phyloP scores from a whole-genome alignment of 116 monocot species.

The Phalaenopsis hybrid region DNA sequence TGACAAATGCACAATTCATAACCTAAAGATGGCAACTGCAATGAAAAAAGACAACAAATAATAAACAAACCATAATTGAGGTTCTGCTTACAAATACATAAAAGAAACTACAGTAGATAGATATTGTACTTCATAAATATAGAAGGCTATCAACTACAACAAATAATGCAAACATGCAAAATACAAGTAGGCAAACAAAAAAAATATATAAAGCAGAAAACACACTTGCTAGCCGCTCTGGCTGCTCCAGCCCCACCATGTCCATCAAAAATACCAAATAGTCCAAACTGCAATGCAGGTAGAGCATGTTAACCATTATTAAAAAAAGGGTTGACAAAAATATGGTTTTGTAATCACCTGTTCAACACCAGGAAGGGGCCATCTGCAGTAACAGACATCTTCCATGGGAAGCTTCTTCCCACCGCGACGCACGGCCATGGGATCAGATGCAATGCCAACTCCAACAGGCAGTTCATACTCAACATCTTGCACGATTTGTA shows the following conservation, averaged over 20 bases:
- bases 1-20: background rate
- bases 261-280: conserved; percentile 92
- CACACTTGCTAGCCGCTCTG: conserved; percentile 72
- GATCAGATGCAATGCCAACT: conserved; percentile 86
- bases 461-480: conserved; percentile 39
- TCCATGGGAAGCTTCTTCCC: conserved; percentile 93
- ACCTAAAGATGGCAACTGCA: background rate
- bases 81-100: background rate
- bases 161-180: background rate
- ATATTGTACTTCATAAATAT: background rate
- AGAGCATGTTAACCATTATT: conserved; percentile 11
- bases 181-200: background rate
- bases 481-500: conserved; percentile 37
- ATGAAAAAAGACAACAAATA: background rate
- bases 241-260: conserved; percentile 93
- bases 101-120: background rate
- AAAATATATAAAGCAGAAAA: conserved; percentile 12
- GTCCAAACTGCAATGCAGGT: conserved; percentile 65
- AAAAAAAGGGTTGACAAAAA: conserved; percentile 2
- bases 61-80: background rate
- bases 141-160: background rate
- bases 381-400: conserved; percentile 63
- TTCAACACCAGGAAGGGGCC: conserved; percentile 69
- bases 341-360: conserved; percentile 38
- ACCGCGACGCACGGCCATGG: conserved; percentile 78